Base-by-base conservation (phyloP, 345 rosid genomes). In the Moricandia moricandioides region DNA sequence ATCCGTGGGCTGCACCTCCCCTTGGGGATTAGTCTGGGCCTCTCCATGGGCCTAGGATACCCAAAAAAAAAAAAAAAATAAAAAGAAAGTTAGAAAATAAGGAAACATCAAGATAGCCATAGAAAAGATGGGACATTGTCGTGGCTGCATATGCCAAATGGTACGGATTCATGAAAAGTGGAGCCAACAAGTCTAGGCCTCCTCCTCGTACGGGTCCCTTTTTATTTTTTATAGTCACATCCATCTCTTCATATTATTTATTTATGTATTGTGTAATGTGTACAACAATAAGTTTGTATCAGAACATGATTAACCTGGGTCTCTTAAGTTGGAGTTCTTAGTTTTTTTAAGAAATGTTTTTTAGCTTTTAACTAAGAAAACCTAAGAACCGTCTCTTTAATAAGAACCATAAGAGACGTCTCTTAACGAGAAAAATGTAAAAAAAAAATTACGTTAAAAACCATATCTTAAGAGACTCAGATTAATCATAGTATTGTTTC, bases 161-260 rank as follows among this genome's bases (percentile, higher is more conserved):
- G 80, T 77, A 77, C 76, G 80, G 67, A 70, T 7, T 12, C 72
- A 71, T 49, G 63, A 77, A 62, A 77, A 65, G 72, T 71, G 81
- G 81, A 78, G 76, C 81, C 81, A 71, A 70, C 4, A 63, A 71
- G 68, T 61, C 57, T 70, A 51, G 43, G 71, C 68, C 63, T 65
- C 72, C 77, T 78, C 81, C 77, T 78, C 81, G 81, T 78, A 78
- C 77, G 77, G 72, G 81, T 5, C 65, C 69, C n/a, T 47, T 65
- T 49, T 77, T 65, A 16, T 49, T 45, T 34, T 65, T 65, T 4
- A 27, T 71, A 12, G 77, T 78, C 81, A 78, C 81, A 71, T 78
- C 81, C 37, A 59, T 77, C 81, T 78, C 62, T 71, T 78, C 81
- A 34, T 51, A 71, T 70, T 5, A 62, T 75, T 17, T 67, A n/a